phyloP scores from a whole-genome alignment of 1,139 yeast genomes.

The Zhuliangozyma parablackwelliae region DNA sequence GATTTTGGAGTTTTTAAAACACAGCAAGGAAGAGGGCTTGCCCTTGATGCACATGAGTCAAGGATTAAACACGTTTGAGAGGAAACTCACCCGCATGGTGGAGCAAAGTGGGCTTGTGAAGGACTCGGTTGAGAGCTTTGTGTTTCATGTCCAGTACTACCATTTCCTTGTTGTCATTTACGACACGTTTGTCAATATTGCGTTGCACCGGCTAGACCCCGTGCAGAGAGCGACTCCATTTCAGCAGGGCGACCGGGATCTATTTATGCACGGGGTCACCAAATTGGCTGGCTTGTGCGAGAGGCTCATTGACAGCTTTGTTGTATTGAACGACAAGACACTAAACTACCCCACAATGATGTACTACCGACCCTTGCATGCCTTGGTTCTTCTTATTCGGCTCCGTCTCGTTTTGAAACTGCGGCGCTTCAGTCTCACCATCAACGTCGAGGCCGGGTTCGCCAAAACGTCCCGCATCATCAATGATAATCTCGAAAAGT shows the following conservation, averaged over 20 bases:
- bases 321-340: slow-evolving; percentile 33
- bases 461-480: slow-evolving; percentile 23
- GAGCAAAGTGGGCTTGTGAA: no score
- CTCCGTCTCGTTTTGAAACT: slow-evolving; percentile 41
- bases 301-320: slow-evolving; percentile 41
- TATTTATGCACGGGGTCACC: slow-evolving; percentile 31
- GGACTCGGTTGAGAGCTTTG: slow-evolving; percentile 18
- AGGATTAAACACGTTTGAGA: slow-evolving; percentile 15
- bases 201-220: no score
- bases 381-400: slow-evolving; percentile 44
- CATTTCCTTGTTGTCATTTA: slow-evolving; percentile 46
- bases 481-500: slow-evolving; percentile 18
- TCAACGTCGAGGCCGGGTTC: slow-evolving; percentile 35
- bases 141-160: slow-evolving; percentile 38
- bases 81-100: no score
- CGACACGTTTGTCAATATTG: slow-evolving; percentile 37
- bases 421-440: slow-evolving; percentile 19
- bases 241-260: slow-evolving; percentile 10
- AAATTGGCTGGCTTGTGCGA: slow-evolving; percentile 42
- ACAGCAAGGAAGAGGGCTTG: background rate
- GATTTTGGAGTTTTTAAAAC: slow-evolving; percentile 27
- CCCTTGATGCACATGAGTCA: slow-evolving; percentile 5
- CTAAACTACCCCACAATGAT: slow-evolving; percentile 48
- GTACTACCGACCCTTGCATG: slow-evolving; percentile 54
- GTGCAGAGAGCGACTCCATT: background rate